Percentiles rank a stretch among this genome's conserved stretches.
Evolutionary conservation across 169 alveolate genomes (phyloP).

Genomic region (Eimeria necatrix): DNA sequence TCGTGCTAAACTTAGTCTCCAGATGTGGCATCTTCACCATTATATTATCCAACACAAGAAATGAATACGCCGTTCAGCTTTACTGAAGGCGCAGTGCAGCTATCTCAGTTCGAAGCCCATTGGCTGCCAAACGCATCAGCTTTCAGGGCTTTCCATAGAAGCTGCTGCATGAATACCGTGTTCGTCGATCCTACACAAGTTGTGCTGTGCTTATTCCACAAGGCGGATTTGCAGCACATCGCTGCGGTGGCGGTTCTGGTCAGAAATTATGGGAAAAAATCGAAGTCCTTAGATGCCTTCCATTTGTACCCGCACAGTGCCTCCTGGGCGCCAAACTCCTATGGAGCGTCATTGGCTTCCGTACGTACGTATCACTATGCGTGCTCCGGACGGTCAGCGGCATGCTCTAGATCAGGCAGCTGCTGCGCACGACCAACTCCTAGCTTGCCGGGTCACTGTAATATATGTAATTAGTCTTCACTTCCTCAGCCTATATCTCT

Average conservation of each 20-base stretch:
- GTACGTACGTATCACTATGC: constrained; percentile 9
- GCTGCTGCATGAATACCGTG: neutral
- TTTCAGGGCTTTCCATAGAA: neutral
- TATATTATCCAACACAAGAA: constrained; percentile 34
- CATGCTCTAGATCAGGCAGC: neutral
- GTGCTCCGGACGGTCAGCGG: neutral
- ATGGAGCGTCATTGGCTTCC: constrained; percentile 16
- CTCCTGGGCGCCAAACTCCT: neutral
- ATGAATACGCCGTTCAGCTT: neutral
- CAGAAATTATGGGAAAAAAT: neutral
- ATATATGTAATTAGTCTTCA: neutral
- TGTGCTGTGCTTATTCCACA: neutral
- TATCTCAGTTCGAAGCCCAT: neutral
- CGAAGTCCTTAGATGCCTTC: neutral
- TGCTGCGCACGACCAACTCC: neutral
- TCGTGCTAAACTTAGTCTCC: constrained; percentile 1
- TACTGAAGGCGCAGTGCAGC: constrained; percentile 26
- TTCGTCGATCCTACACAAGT: neutral
- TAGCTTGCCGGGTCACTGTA: neutral
- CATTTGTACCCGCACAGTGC: constrained; percentile 31
- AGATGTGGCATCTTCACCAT: constrained; percentile 19
- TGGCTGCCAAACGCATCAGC: neutral
- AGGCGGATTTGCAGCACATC: neutral
- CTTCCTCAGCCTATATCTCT: neutral
- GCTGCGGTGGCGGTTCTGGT: neutral